Evolutionary conservation across 305 asterid species (phyloP).

Genomic region (Ajuga reptans): DNA sequence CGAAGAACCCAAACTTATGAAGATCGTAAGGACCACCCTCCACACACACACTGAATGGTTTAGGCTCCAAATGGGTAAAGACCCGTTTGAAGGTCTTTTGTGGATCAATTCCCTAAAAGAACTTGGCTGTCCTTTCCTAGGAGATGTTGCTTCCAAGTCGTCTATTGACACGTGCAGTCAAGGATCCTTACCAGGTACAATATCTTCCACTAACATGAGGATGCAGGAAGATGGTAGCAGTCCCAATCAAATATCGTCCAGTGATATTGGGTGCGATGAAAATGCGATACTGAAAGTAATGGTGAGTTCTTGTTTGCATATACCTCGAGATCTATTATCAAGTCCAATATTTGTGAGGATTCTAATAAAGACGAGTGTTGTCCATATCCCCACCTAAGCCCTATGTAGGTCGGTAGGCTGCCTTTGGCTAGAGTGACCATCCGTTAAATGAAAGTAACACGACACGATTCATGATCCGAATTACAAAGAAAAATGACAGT

Average conservation of each 20-base stretch:
- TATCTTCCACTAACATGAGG: slow-evolving; percentile 49
- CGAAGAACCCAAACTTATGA: slow-evolving; percentile 93
- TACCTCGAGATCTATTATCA: neutral
- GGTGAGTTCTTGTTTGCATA: slow-evolving; percentile 44
- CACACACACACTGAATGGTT: slow-evolving; percentile 83
- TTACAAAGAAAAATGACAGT: too few relatives aligned
- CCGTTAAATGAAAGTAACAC: too few relatives aligned
- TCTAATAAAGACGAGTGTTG: too few relatives aligned
- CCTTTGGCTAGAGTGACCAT: too few relatives aligned
- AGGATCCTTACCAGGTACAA: slow-evolving; percentile 70
- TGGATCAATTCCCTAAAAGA: slow-evolving; percentile 70
- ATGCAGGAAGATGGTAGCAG: slow-evolving; percentile 70
- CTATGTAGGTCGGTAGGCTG: too few relatives aligned
- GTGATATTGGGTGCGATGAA: slow-evolving; percentile 70
- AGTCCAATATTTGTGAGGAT: too few relatives aligned
- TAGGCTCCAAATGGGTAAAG: slow-evolving; percentile 95
- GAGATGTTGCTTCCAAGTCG: slow-evolving; percentile 52
- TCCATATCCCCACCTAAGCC: too few relatives aligned
- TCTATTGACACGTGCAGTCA: slow-evolving; percentile 46
- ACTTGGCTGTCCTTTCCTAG: slow-evolving; percentile 45
- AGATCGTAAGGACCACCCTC: slow-evolving; percentile 68
- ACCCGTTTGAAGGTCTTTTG: slow-evolving; percentile 75
- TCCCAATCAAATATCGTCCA: slow-evolving; percentile 57
- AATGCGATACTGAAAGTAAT: slow-evolving; percentile 84
- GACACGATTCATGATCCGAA: too few relatives aligned